Evolutionary conservation across 352 stramenopile species (phyloP).

Genomic region (Phytophthora agathidicida): DNA sequence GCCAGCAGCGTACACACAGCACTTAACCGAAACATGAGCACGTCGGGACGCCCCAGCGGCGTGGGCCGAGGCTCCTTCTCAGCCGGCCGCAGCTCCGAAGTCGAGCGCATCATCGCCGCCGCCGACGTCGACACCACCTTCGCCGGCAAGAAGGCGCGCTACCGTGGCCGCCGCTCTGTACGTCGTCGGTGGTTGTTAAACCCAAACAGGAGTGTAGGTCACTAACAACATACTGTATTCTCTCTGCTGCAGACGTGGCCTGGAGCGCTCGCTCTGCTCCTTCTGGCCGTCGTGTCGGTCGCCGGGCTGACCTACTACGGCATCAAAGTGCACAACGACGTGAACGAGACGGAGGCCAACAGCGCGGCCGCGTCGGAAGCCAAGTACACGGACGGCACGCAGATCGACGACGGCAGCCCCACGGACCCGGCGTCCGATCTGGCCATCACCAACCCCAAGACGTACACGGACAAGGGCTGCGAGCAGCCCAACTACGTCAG

Average conservation of each 20-base stretch:
- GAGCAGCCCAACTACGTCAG: constrained; percentile 85
- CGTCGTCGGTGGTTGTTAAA: constrained; percentile 3
- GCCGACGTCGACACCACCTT: constrained; percentile 84
- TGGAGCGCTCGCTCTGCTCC: constrained; percentile 65
- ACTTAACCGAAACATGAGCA: constrained; percentile 41
- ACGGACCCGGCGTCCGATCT: constrained; percentile 54
- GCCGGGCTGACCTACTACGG: constrained; percentile 80
- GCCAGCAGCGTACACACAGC: constrained; percentile 13
- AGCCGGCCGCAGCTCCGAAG: constrained; percentile 65
- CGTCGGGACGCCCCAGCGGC: constrained; percentile 34
- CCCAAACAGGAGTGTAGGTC: constrained; percentile 7
- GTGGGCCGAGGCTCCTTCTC: constrained; percentile 52
- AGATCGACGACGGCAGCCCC: constrained; percentile 68
- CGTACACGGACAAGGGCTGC: constrained; percentile 75
- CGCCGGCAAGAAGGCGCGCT: constrained; percentile 76
- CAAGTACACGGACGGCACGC: constrained; percentile 59
- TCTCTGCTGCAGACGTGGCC: constrained; percentile 70
- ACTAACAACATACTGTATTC: constrained; percentile 2
- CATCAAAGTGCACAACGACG: constrained; percentile 62
- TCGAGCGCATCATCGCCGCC: constrained; percentile 83
- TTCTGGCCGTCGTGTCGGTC: constrained; percentile 63
- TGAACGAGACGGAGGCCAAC: constrained; percentile 55
- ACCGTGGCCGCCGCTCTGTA: constrained; percentile 74
- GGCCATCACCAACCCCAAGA: constrained; percentile 68
- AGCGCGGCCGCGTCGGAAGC: constrained; percentile 54